A percentile compares a stretch with the other conserved stretches of the same genome.
Conservation (phyloP, 345 rosid species). For the Syzygium oleosum region DNA sequence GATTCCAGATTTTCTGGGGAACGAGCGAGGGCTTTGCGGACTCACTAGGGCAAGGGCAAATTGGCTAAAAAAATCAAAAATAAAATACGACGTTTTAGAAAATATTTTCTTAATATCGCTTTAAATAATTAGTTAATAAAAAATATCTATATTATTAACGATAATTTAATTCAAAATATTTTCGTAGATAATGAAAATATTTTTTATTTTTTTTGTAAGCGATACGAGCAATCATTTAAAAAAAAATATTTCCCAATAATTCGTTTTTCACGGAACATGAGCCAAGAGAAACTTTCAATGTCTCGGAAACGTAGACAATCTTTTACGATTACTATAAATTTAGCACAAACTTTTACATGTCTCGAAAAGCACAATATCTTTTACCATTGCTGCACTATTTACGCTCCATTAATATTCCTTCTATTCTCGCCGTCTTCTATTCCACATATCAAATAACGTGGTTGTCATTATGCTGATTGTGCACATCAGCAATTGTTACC, state of each 20-base stretch:
- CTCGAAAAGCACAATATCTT: fast-evolving
- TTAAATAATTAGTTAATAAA: too few species aligned
- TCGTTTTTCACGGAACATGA: fast-evolving
- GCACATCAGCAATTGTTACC: background rate
- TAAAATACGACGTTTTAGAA: background rate
- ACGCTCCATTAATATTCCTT: background rate
- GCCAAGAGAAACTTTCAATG: fast-evolving
- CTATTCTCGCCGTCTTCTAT: background rate
- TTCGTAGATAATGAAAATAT: fast-evolving
- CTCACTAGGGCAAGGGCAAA: background rate
- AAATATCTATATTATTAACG: too few species aligned
- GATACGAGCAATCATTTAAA: background rate
- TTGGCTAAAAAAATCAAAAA: background rate
- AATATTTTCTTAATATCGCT: too few species aligned
- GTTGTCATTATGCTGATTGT: background rate
- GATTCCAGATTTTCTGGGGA: background rate
- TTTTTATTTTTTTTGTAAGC: fast-evolving
- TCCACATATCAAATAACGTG: background rate
- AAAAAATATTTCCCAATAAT: background rate
- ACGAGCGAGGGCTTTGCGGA: background rate
- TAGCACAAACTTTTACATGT: background rate
- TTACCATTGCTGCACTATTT: background rate
- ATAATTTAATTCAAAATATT: background rate
- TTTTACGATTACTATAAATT: background rate
- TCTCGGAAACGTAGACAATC: too few species aligned